phyloP scores from a whole-genome alignment of 1,284 basidiomycete genomes.

The Melampsora americana region DNA sequence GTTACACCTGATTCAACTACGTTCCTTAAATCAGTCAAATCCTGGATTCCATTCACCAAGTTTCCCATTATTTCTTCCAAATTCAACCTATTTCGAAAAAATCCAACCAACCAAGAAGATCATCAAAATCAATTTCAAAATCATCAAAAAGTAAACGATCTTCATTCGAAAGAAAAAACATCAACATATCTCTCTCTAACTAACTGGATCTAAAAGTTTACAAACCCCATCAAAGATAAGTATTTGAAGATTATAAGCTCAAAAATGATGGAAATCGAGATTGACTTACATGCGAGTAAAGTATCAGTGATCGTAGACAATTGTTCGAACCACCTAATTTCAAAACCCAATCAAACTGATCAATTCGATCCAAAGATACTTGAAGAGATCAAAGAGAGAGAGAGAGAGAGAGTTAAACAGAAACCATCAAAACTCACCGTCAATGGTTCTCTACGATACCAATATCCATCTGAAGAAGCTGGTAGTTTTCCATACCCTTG shows the following conservation, averaged over 20 bases:
- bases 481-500: neutral
- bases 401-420: too few relatives aligned
- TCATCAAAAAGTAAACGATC: too few relatives aligned
- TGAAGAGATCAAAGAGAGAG: too few relatives aligned
- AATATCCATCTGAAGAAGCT: neutral
- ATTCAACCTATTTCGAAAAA: neutral
- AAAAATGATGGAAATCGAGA: too few relatives aligned
- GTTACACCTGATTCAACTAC: neutral
- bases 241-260: neutral
- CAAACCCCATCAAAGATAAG: neutral
- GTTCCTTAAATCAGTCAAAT: neutral
- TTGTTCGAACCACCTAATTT: neutral
- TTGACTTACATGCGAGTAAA: neutral
- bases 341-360: too few relatives aligned
- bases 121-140: too few relatives aligned
- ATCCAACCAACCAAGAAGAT: too few relatives aligned
- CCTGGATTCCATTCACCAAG: constrained; percentile 2
- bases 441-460: constrained; percentile 1
- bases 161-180: neutral
- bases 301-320: neutral
- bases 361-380: too few relatives aligned
- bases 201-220: neutral
- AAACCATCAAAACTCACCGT: neutral
- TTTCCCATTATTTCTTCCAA: neutral
- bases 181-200: too few relatives aligned